These are phyloP conservation scores for Setaria italica DNA, from an alignment of 202 grass and related monocot species.

Conservation along the genomic window DNA sequence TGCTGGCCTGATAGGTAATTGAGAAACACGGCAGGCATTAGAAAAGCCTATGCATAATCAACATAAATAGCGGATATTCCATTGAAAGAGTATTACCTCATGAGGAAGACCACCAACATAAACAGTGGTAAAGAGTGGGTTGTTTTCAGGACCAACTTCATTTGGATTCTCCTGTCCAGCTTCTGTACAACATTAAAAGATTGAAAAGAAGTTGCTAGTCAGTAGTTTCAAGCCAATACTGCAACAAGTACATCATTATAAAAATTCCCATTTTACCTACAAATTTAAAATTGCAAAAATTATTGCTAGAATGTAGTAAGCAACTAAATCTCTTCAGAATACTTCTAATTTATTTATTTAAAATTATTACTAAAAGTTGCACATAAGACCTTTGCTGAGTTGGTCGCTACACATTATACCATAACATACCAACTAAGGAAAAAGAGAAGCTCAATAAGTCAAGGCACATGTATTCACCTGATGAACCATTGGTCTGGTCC, in stretches of 20 bases:
- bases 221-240: constrained; percentile 19
- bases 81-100: constrained; percentile 50
- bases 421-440: not conserved
- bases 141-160: constrained; percentile 84
- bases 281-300: not conserved
- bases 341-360: constrained; percentile 16
- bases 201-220: constrained; percentile 20
- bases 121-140: constrained; percentile 87
- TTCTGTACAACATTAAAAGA: constrained; percentile 48
- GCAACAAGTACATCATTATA: constrained; percentile 17
- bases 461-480: constrained; percentile 56
- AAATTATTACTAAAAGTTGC: not conserved
- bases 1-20: constrained; percentile 59
- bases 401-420: constrained; percentile 8
- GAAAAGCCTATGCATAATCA: constrained; percentile 31
- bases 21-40: constrained; percentile 33
- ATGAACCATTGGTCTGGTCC: constrained; percentile 62
- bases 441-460: not conserved
- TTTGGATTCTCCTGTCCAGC: constrained; percentile 62
- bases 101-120: constrained; percentile 96
- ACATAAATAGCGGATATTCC: constrained; percentile 22
- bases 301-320: constrained; percentile 4
- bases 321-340: not conserved
- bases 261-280: not conserved
- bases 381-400: not conserved